A percentile compares a stretch with the other conserved stretches of the same genome.
phyloP scores from a whole-genome alignment of 495 filamentous ascomycete species.

The Pyrenula aspistea region DNA sequence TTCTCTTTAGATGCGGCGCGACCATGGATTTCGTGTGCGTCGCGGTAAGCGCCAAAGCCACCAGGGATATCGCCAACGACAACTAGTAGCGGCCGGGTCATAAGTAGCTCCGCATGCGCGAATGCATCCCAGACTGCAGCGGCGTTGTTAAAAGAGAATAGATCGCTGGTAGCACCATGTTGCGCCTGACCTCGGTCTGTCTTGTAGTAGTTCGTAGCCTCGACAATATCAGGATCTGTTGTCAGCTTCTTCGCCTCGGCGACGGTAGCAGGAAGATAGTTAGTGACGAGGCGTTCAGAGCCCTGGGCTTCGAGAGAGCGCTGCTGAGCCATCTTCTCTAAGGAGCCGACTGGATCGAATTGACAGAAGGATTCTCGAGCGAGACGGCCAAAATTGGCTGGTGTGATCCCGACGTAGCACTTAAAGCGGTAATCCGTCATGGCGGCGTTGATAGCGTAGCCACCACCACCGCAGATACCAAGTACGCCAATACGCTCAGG shows the following conservation, averaged over 20 bases:
- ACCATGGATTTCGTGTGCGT: slow-evolving; percentile 9
- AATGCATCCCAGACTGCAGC: slow-evolving; percentile 13
- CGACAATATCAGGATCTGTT: slow-evolving; percentile 6
- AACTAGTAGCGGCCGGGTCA: slow-evolving; percentile 10
- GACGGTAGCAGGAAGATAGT: slow-evolving; percentile 9
- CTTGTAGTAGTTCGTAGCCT: slow-evolving; percentile 14
- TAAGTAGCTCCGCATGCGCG: slow-evolving; percentile 6
- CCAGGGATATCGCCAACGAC: slow-evolving; percentile 9
- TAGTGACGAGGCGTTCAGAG: slow-evolving; percentile 7
- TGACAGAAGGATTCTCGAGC: slow-evolving; percentile 9
- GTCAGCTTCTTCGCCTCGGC: slow-evolving; percentile 9
- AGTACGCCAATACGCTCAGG: slow-evolving; percentile 23
- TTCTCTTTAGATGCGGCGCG: slow-evolving; percentile 11
- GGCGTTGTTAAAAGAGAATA: slow-evolving; percentile 14
- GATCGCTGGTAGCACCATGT: slow-evolving; percentile 7
- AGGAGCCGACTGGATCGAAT: slow-evolving; percentile 6
- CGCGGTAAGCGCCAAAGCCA: slow-evolving; percentile 12
- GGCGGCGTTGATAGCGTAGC: slow-evolving; percentile 23
- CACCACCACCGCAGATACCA: slow-evolving; percentile 27
- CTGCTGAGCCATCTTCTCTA: slow-evolving; percentile 13
- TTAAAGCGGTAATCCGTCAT: slow-evolving; percentile 27
- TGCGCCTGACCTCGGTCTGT: slow-evolving; percentile 7
- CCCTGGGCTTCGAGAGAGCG: slow-evolving; percentile 10
- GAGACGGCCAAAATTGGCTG: slow-evolving; percentile 20
- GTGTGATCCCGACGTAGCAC: slow-evolving; percentile 23